Conservation (phyloP, 2,329 filamentous ascomycete genomes). For the Blastomyces parvus region DNA sequence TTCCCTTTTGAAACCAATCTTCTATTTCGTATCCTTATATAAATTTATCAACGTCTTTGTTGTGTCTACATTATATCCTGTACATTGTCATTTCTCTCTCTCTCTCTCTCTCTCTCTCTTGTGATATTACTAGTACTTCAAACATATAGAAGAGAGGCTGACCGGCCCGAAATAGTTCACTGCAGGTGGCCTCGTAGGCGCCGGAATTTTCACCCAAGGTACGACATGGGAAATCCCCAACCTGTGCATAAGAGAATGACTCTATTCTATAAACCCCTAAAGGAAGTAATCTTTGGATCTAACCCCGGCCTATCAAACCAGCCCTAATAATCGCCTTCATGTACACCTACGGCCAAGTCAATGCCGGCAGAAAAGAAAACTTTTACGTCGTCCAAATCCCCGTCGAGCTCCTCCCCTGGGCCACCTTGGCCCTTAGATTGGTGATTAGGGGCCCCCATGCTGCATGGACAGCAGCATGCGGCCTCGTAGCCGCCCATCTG, state of each 20-base stretch:
- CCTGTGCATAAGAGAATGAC: neutral
- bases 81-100: neutral
- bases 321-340: slow-evolving; percentile 69
- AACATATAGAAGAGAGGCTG: slow-evolving; percentile 16
- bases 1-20: neutral
- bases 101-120: neutral
- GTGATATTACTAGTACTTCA: slow-evolving; percentile 9
- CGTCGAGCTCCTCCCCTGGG: slow-evolving; percentile 69
- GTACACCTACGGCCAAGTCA: slow-evolving; percentile 81
- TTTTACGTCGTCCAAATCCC: slow-evolving; percentile 81
- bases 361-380: slow-evolving; percentile 62
- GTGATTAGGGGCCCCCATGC: slow-evolving; percentile 52
- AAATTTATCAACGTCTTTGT: slow-evolving; percentile 5
- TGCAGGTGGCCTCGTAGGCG: slow-evolving; percentile 31
- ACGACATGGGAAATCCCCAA: slow-evolving; percentile 13
- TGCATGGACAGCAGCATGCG: slow-evolving; percentile 58
- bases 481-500: slow-evolving; percentile 77
- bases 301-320: slow-evolving; percentile 30
- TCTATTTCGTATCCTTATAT: slow-evolving; percentile 13
- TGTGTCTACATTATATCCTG: neutral
- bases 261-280: neutral
- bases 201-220: slow-evolving; percentile 31
- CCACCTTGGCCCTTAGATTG: slow-evolving; percentile 65
- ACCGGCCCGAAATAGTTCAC: slow-evolving; percentile 30
- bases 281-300: neutral